Evolutionary conservation across 2,329 filamentous ascomycete species (phyloP).

Genomic region (Meredithiella fracta): DNA sequence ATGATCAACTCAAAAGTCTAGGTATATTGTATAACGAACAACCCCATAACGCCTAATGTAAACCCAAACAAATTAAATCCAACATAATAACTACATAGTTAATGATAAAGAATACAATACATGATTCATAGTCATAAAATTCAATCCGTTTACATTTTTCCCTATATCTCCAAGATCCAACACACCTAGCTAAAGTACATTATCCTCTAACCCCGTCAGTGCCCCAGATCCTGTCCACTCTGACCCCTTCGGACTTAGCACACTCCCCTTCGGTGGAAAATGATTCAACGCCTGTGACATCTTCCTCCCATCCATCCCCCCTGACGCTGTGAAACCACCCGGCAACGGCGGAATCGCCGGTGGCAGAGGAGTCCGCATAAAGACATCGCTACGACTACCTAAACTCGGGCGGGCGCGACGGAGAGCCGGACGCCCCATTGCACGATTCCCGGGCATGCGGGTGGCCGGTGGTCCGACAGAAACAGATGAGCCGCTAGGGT

Average conservation of each 20-base stretch:
- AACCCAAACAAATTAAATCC: neutral
- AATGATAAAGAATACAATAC: slow-evolving; percentile 2
- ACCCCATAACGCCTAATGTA: neutral
- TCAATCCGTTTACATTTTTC: neutral
- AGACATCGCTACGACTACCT: slow-evolving; percentile 6
- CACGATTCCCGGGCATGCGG: neutral
- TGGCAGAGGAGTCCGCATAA: neutral
- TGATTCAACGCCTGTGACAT: neutral
- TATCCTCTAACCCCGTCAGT: slow-evolving; percentile 4
- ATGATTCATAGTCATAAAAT: neutral
- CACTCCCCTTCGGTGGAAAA: neutral
- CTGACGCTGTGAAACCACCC: neutral
- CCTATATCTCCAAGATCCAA: neutral
- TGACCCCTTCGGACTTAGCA: slow-evolving; percentile 2
- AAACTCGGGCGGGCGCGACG: slow-evolving; percentile 5
- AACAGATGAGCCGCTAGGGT: neutral
- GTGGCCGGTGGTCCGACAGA: neutral
- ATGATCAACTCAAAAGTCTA: slow-evolving; percentile 1
- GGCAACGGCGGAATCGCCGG: slow-evolving; percentile 4
- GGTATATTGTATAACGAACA: neutral
- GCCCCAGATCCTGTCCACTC: slow-evolving; percentile 1
- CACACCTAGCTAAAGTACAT: slow-evolving; percentile 2
- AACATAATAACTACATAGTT: slow-evolving; percentile 2
- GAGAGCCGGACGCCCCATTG: neutral
- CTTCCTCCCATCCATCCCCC: neutral